These are phyloP conservation scores for Phytopythium sindhum DNA, from an alignment of 352 stramenopile species.

Conservation along the genomic window DNA sequence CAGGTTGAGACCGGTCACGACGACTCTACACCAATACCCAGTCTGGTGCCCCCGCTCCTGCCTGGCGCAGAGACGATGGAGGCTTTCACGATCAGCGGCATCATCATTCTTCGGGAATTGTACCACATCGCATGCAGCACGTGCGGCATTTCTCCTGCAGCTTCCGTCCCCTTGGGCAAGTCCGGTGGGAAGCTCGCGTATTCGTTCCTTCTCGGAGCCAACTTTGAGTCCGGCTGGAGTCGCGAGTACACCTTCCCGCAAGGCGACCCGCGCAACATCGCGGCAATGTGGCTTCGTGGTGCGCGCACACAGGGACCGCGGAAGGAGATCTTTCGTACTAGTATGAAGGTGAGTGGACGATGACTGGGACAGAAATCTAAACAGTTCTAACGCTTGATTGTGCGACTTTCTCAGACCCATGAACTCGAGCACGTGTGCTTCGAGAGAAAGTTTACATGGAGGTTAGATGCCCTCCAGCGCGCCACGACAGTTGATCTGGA, in stretches of 20 bases:
- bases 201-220: slow-evolving; percentile 1
- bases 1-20: not conserved
- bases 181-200: slow-evolving; percentile 2
- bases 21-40: not conserved
- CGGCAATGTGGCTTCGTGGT: slow-evolving; percentile 1
- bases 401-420: not conserved
- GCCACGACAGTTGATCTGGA: not conserved
- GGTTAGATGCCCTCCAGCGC: not conserved
- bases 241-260: not conserved
- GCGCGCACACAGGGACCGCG: not conserved
- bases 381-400: not conserved
- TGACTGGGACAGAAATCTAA: not conserved
- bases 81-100: not conserved
- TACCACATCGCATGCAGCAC: slow-evolving; percentile 4
- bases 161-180: not conserved
- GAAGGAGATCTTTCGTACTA: not conserved
- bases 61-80: not conserved
- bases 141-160: not conserved
- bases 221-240: not conserved
- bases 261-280: not conserved
- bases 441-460: slow-evolving; percentile 5
- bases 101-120: slow-evolving; percentile 3
- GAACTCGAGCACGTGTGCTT: not conserved
- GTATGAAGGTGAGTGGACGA: not conserved
- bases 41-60: not conserved